Evolutionary conservation across 2,329 filamentous ascomycete genomes (phyloP), one percentile per base, ranked within the genome.

Genomic region (Colletotrichum salicis): DNA sequence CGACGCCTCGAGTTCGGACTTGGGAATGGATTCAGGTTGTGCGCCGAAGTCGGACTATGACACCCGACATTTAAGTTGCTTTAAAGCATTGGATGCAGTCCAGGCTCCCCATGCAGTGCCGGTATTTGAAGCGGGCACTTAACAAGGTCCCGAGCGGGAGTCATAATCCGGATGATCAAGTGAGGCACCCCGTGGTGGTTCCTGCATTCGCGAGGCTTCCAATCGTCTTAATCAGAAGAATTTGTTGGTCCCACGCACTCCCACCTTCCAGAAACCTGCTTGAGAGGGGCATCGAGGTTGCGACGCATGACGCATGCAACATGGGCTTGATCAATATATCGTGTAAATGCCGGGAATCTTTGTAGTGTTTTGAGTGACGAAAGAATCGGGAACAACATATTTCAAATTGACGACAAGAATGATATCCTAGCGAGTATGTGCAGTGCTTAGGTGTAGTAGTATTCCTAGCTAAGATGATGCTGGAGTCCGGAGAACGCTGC

Each of bases 241-340:
- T 10, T 5, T 29, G 31, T 19, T 24, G n/a, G 29, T 56, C 5
- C 64, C 64, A 35, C 24, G 24, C 55, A 55, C 57, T 67, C 52
- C 68, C 51, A 67, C 51, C 67, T 61, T 61, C 64, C 57, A 61
- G 56, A 61, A 62, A 52, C 11, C 33, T 67, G 48, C 48, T n/a
- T 22, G 22, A 48, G 19, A 12, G 1, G 35, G 19, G 2, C 13
- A n/a, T 11, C n/a, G 15, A 27, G 22, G 27, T 24, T 24, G 35
- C 27, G 22, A 2, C 13, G 15, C 41, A 19, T n/a, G 64, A 55
- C 56, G 22, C 51, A 37, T 13, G 19, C 31, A 64, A 29, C 35
- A 52, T 60, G 51, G 31, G 13, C 51, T 8, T 29, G 56, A 48
- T 35, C 19, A 45, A 51, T 13, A 22, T 48, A 41, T 52, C 37